Evolutionary conservation across 306 rosid species (phyloP).

Genomic region (Vicia villosa): DNA sequence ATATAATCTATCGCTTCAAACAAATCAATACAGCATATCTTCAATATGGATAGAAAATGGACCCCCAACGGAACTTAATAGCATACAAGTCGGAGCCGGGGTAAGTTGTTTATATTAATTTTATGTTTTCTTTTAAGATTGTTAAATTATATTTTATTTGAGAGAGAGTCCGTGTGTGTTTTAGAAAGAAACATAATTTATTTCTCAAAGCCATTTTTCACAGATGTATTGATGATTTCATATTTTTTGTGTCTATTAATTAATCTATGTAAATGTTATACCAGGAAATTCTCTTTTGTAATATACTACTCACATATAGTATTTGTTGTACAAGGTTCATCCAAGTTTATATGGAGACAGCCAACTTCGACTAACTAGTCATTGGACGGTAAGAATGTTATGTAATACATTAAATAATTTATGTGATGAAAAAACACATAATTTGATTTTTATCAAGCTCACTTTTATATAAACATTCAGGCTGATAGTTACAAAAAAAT

Average conservation of each 20-base stretch:
- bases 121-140: background rate
- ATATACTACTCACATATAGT: background rate
- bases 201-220: too few species aligned
- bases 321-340: background rate
- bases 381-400: constrained; percentile 12
- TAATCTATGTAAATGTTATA: too few species aligned
- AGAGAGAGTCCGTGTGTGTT: background rate
- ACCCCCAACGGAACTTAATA: constrained; percentile 2
- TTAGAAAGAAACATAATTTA: too few species aligned
- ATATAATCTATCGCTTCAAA: background rate
- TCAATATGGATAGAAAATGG: too few species aligned
- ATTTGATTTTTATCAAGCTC: background rate
- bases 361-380: background rate
- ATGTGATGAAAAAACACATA: background rate
- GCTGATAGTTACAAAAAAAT: background rate
- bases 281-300: too few species aligned
- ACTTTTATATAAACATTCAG: background rate
- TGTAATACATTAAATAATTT: background rate
- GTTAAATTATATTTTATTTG: background rate
- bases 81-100: background rate
- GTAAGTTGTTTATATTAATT: background rate
- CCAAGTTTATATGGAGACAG: background rate
- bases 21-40: constrained; percentile 4
- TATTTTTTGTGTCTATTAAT: too few species aligned
- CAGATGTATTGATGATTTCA: too few species aligned